phyloP scores from a whole-genome alignment of 2,329 filamentous ascomycete species.

The Alternaria solani region DNA sequence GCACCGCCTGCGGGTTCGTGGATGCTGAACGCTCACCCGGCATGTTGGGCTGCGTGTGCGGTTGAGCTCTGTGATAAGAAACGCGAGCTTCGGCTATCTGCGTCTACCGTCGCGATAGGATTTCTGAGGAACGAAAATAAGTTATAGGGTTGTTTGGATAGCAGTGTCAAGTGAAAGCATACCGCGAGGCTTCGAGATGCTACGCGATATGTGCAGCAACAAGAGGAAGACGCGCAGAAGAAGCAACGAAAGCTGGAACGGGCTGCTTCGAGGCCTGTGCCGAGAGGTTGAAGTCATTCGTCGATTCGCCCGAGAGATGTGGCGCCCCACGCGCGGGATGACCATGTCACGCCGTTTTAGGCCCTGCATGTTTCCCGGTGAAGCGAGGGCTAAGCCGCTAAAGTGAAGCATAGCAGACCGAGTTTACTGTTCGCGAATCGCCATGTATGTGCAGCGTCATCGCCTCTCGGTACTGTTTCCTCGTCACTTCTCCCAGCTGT shows the following conservation, averaged over 20 bases:
- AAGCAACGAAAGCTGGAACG: slow-evolving; percentile 14
- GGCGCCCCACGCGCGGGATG: slow-evolving; percentile 24
- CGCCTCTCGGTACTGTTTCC: slow-evolving; percentile 11
- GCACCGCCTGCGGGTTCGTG: slow-evolving; percentile 38
- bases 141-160: slow-evolving; percentile 1
- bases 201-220: not conserved
- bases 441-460: slow-evolving; percentile 23
- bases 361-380: slow-evolving; percentile 4
- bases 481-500: not conserved
- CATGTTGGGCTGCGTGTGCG: slow-evolving; percentile 25
- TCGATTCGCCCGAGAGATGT: slow-evolving; percentile 6
- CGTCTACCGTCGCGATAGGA: slow-evolving; percentile 29
- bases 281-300: slow-evolving; percentile 39
- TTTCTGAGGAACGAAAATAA: slow-evolving; percentile 8
- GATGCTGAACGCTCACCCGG: slow-evolving; percentile 29
- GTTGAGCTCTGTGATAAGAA: slow-evolving; percentile 10
- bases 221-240: slow-evolving; percentile 15
- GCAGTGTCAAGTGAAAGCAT: not conserved
- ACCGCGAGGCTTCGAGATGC: slow-evolving; percentile 1
- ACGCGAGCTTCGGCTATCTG: slow-evolving; percentile 29
- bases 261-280: slow-evolving; percentile 26
- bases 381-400: slow-evolving; percentile 33
- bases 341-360: slow-evolving; percentile 24
- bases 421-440: slow-evolving; percentile 11
- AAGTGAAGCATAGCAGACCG: slow-evolving; percentile 17